Base-by-base conservation (phyloP, 495 filamentous ascomycete genomes). In the Lindgomyces ingoldianus region DNA sequence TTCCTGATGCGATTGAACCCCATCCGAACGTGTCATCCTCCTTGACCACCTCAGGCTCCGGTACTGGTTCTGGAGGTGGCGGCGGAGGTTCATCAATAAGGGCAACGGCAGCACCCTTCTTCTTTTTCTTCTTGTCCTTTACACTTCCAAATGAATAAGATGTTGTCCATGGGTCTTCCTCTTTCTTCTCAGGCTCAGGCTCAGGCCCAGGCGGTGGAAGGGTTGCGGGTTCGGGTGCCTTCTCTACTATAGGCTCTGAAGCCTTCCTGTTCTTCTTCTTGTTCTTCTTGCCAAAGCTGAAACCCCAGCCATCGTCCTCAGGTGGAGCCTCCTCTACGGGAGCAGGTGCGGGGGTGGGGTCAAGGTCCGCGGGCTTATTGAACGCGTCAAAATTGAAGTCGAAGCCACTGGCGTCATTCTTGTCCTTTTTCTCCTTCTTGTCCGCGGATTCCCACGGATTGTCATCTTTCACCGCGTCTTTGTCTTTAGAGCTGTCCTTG, bases 191-290 rank as follows among this genome's bases (percentile, higher is more conserved):
- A 3, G 58, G 48, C 64, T 62, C 54, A 33, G 44, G 56, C 4
- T 50, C 26, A 26, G 64, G 57, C 0, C 19, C 54, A 36, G 50
- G 50, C 14, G n/a, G n/a, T n/a, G n/a, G n/a, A n/a, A n/a, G n/a
- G n/a, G 49, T 39, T 10, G 60, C 21, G 18, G 29, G 30, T 33
- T 22, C 41, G 44, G 51, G 33, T 27, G 52, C 18, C 19, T 69
- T 55, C 48, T 69, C 67, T 16, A 56, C 19, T 24, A 62, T 2
- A 19, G 54, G 54, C 4, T 19, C 22, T 1, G 39, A 25, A 0
- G 41, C 51, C 55, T 70, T 70, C 26, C 42, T 67, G 36, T 76
- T 77, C 42, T 73, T 75, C 64, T 74, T 73, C 64, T 76, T 76
- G 58, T 76, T 79, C 25, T 69, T 67, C 48, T 77, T 51, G 33